These are phyloP conservation scores for Rhodamnia rubescens DNA, from an alignment of 345 rosid genomes.

Conservation along the genomic window DNA sequence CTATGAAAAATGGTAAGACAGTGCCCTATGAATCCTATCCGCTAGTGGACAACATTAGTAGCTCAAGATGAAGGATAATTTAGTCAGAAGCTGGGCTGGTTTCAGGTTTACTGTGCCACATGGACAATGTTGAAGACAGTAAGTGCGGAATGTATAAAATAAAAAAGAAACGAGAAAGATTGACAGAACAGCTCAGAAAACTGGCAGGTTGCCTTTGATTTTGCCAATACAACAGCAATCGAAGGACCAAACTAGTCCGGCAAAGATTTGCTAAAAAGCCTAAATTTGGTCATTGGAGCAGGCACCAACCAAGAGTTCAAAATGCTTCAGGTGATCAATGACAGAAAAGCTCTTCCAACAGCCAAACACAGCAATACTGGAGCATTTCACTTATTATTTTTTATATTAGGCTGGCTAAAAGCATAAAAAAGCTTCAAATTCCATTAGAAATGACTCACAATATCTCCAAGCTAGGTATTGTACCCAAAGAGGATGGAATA, in stretches of 20 bases:
- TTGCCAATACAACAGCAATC: neutral
- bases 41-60: neutral
- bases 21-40: neutral
- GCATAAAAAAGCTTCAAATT: neutral
- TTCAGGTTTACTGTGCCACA: neutral
- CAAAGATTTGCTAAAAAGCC: neutral
- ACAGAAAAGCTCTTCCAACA: neutral
- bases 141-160: neutral
- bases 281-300: neutral
- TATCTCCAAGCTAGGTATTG: conserved; percentile 44
- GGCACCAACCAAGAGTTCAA: neutral
- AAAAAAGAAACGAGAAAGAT: neutral
- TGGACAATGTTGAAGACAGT: neutral
- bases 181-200: neutral
- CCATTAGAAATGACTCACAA: conserved; percentile 41
- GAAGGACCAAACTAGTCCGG: neutral
- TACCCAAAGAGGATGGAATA: conserved; percentile 66
- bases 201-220: neutral
- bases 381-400: neutral
- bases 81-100: neutral
- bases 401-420: neutral
- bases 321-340: neutral
- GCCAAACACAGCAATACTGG: neutral
- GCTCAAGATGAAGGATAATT: neutral
- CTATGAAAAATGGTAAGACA: neutral